Conservation (phyloP, 192 early-diverging fungal species). For the Dimargaris xerosporica region DNA sequence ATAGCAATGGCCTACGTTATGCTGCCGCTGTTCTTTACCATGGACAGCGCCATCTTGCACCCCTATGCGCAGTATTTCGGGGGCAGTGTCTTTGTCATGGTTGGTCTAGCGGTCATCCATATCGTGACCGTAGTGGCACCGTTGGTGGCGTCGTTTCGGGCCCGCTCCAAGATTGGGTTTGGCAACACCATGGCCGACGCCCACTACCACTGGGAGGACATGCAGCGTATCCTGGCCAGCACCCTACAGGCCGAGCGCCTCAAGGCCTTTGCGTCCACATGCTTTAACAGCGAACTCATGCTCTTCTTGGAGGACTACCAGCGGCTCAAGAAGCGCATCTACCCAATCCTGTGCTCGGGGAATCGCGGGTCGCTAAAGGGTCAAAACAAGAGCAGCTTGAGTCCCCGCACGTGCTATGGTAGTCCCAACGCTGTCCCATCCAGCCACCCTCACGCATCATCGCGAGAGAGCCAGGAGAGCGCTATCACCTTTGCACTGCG, state of each 20-base stretch:
- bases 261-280: background rate
- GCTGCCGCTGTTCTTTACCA: background rate
- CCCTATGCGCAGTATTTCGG: background rate
- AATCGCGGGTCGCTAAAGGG: background rate
- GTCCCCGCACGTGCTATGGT: background rate
- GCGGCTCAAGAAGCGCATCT: background rate
- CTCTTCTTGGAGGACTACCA: slow-evolving; percentile 2
- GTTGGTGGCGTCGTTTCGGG: background rate
- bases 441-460: background rate
- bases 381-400: background rate
- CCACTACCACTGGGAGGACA: background rate
- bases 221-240: background rate
- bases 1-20: background rate
- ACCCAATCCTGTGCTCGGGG: background rate
- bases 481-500: background rate
- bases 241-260: background rate
- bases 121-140: background rate
- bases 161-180: background rate
- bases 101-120: background rate
- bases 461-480: background rate
- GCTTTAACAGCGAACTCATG: background rate
- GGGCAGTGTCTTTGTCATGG: background rate
- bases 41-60: background rate
- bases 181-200: background rate
- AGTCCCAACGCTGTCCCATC: background rate